These are phyloP conservation scores for Adansonia grandidieri DNA, from an alignment of 441 rosid genomes.

Conservation along the genomic window DNA sequence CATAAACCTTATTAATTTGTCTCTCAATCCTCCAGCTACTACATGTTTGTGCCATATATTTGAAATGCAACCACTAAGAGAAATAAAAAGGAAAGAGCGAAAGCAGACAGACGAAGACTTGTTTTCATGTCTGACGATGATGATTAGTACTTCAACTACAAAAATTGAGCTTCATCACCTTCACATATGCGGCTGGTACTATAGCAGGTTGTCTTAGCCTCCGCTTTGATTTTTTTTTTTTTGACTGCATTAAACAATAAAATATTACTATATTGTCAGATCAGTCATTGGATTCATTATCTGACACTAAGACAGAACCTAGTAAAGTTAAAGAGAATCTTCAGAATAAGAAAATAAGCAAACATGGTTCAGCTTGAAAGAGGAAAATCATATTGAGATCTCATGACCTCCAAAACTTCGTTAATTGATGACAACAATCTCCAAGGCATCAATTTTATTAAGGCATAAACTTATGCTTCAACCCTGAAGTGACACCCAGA, in stretches of 20 bases:
- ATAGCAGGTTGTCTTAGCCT: slow-evolving; percentile 78
- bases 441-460: neutral
- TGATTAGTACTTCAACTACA: slow-evolving; percentile 36
- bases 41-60: neutral
- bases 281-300: neutral
- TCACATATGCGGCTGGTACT: slow-evolving; percentile 84
- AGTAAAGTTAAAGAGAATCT: neutral
- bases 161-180: slow-evolving; percentile 86
- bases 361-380: neutral
- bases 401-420: neutral
- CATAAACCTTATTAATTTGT: slow-evolving; percentile 17
- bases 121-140: neutral
- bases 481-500: too few species aligned
- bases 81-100: slow-evolving; percentile 7
- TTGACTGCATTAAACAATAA: slow-evolving; percentile 50
- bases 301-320: neutral
- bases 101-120: neutral
- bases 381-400: neutral
- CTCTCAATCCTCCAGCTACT: slow-evolving; percentile 12
- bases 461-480: too few species aligned
- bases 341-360: slow-evolving; percentile 4
- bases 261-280: slow-evolving; percentile 12
- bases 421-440: neutral
- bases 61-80: neutral
- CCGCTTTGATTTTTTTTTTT: slow-evolving; percentile 56